Percentiles rank a stretch among this genome's conserved stretches.
Conservation (phyloP, 108 stramenopile species). For the Cyclotella distinguenda region DNA sequence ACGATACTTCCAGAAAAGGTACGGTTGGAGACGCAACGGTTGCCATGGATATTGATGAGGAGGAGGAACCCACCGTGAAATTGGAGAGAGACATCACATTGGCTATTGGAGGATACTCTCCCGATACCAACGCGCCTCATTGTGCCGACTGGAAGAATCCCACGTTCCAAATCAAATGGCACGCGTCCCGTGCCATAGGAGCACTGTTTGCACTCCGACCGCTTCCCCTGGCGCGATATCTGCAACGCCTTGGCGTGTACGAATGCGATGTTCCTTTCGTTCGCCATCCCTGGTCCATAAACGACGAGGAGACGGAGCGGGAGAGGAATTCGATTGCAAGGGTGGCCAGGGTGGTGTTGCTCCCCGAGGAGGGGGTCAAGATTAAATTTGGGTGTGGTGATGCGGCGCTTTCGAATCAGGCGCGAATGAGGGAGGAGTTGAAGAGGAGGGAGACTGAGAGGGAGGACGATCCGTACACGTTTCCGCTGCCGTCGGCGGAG, state of each 20-base stretch:
- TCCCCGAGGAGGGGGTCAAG: conserved; percentile 13
- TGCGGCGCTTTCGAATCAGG: no score
- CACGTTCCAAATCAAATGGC: conserved; percentile 58
- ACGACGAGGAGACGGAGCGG: conserved; percentile 62
- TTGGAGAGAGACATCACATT: conserved; percentile 6
- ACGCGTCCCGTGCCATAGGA: conserved; percentile 60
- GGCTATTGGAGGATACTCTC: conserved; percentile 50
- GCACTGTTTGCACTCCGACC: conserved; percentile 63
- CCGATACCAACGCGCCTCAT: conserved; percentile 45
- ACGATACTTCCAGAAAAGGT: not conserved
- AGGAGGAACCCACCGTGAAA: conserved; percentile 41
- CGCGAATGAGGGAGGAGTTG: conserved; percentile 18
- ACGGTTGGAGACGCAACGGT: not conserved
- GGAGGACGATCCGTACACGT: conserved; percentile 19
- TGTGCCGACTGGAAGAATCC: conserved; percentile 39
- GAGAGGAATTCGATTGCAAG: conserved; percentile 31
- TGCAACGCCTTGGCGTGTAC: conserved; percentile 41
- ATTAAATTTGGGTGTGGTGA: conserved; percentile 21
- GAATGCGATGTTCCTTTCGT: conserved; percentile 69
- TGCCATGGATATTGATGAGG: conserved; percentile 30
- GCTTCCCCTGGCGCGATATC: conserved; percentile 40
- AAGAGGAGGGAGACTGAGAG: conserved; percentile 15
- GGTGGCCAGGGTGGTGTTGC: conserved; percentile 35
- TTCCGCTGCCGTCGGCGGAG: conserved; percentile 53
- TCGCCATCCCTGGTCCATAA: conserved; percentile 72